A percentile compares a stretch with the other conserved stretches of the same genome.
phyloP scores from a whole-genome alignment of 2,329 filamentous ascomycete species.

The Magnaporthiopsis poae region DNA sequence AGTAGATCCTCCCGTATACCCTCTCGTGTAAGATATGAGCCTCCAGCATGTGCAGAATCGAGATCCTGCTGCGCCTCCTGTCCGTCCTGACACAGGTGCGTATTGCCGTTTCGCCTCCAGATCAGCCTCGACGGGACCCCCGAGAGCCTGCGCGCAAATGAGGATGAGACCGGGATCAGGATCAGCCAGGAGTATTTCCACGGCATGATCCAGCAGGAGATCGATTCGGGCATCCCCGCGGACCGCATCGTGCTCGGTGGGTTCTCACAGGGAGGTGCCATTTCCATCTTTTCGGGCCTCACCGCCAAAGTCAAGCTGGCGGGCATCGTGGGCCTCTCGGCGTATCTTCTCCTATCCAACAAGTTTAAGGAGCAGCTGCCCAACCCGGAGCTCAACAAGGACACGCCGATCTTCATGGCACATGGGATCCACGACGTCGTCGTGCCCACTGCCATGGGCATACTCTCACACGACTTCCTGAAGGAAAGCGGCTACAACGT shows the following conservation, averaged over 20 bases:
- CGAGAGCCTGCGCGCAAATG: slow-evolving; percentile 22
- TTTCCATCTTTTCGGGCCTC: slow-evolving; percentile 71
- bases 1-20: slow-evolving; percentile 13
- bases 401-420: slow-evolving; percentile 78
- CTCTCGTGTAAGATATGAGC: not conserved
- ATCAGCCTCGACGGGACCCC: slow-evolving; percentile 17
- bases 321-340: slow-evolving; percentile 79
- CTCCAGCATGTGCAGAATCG: not conserved
- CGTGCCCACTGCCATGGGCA: slow-evolving; percentile 60
- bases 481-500: slow-evolving; percentile 63
- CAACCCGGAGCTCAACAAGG: slow-evolving; percentile 48
- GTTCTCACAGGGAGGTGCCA: slow-evolving; percentile 79
- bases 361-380: slow-evolving; percentile 34
- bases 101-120: not conserved
- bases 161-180: slow-evolving; percentile 63
- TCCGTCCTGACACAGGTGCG: not conserved
- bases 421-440: slow-evolving; percentile 74
- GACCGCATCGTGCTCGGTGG: slow-evolving; percentile 78
- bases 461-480: slow-evolving; percentile 55
- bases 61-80: not conserved
- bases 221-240: slow-evolving; percentile 69
- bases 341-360: slow-evolving; percentile 60
- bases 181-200: slow-evolving; percentile 67
- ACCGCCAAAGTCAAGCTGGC: slow-evolving; percentile 65
- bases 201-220: slow-evolving; percentile 67